phyloP scores from a whole-genome alignment of 2,329 filamentous ascomycete genomes.

The Metarhizium humberi region DNA sequence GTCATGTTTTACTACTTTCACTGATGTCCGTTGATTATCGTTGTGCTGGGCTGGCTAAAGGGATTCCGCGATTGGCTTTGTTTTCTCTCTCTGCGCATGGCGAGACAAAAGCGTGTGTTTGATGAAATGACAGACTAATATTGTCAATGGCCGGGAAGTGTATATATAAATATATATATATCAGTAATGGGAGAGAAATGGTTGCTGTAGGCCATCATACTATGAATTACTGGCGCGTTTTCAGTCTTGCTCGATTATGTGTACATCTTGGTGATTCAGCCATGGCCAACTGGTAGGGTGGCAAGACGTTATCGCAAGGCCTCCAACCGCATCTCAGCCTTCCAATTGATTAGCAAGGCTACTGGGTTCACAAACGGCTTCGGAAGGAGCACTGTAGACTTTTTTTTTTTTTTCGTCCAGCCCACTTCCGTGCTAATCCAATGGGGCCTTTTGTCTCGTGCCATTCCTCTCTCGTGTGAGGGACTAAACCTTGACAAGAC shows the following conservation, averaged over 20 bases:
- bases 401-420: no score
- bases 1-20: constrained; percentile 2
- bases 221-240: background rate
- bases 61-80: background rate
- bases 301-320: no score
- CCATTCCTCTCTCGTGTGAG: no score
- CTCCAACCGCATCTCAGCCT: no score
- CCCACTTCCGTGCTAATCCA: no score
- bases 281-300: no score
- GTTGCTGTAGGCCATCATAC: background rate
- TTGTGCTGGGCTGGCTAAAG: background rate
- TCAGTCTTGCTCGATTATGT: no score
- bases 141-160: background rate
- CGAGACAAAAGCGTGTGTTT: constrained; percentile 2
- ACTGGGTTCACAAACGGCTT: background rate
- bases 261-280: no score
- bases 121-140: background rate
- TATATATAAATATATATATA: background rate
- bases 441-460: no score
- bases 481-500: no score
- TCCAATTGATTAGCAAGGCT: no score
- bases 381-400: no score
- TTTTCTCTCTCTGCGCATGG: background rate
- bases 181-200: background rate
- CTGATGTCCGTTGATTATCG: background rate